Percentiles rank a stretch among this genome's conserved stretches.
Evolutionary conservation across 371 early-diverging fungal species (phyloP).

Genomic region (Mortierella sp.): DNA sequence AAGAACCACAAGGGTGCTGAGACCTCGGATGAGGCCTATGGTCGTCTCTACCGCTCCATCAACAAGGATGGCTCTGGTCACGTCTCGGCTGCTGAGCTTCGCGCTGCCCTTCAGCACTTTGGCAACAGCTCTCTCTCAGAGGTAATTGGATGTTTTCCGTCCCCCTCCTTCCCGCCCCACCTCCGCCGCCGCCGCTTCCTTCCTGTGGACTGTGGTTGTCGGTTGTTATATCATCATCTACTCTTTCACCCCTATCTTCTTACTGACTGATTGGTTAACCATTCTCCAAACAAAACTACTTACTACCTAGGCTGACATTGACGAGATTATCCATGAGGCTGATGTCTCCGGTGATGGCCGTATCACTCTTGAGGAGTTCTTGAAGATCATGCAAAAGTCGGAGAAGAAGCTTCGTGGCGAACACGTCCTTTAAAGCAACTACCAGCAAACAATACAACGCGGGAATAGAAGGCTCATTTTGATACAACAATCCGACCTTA

Average conservation of each 20-base stretch:
- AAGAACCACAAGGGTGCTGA: slow-evolving; percentile 42
- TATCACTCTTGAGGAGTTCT: slow-evolving; percentile 53
- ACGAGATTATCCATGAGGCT: slow-evolving; percentile 54
- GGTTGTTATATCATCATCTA: too few species aligned
- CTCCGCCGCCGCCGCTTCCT: too few species aligned
- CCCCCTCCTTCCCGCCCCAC: too few species aligned
- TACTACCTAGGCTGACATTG: slow-evolving; percentile 37
- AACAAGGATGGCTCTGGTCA: slow-evolving; percentile 54
- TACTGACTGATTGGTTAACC: not conserved
- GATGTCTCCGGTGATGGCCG: slow-evolving; percentile 56
- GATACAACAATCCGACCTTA: too few species aligned
- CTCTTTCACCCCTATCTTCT: too few species aligned
- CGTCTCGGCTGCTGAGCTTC: slow-evolving; percentile 51
- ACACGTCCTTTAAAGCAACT: slow-evolving; percentile 43
- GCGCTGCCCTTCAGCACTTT: slow-evolving; percentile 49
- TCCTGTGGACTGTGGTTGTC: too few species aligned
- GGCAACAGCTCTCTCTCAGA: slow-evolving; percentile 52
- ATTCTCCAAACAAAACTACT: too few species aligned
- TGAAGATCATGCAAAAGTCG: slow-evolving; percentile 56
- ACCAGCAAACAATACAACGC: too few species aligned
- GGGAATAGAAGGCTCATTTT: too few species aligned
- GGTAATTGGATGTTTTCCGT: too few species aligned
- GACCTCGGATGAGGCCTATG: slow-evolving; percentile 48
- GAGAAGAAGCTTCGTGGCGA: slow-evolving; percentile 56
- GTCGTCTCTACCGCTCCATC: slow-evolving; percentile 31